These are phyloP conservation scores for Neocallimastix lanati DNA, from an alignment of 192 early-diverging fungal genomes.

Conservation along the genomic window DNA sequence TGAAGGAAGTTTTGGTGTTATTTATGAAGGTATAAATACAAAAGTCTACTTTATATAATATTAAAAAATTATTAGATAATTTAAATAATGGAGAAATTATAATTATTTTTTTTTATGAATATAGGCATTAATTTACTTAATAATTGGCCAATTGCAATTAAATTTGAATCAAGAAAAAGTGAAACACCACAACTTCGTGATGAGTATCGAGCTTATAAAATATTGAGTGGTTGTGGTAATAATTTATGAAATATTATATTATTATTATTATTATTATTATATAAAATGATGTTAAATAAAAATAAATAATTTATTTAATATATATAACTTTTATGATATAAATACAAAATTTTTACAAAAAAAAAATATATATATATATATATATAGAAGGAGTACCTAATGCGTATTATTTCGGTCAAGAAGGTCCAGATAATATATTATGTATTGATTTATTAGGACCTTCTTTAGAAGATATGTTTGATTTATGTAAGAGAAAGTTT, in stretches of 20 bases:
- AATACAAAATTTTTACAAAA: too few species aligned
- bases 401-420: not conserved
- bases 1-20: conserved; percentile 95
- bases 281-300: too few species aligned
- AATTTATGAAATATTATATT: too few species aligned
- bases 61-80: too few species aligned
- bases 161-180: conserved; percentile 91
- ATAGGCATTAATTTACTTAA: conserved; percentile 68
- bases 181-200: conserved; percentile 94
- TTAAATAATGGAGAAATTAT: too few species aligned
- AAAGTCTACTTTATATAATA: too few species aligned
- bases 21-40: conserved; percentile 72
- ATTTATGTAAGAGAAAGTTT: not conserved
- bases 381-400: conserved; percentile 19
- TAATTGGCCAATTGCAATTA: conserved; percentile 87
- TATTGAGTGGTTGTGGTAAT: conserved; percentile 42
- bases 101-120: not conserved
- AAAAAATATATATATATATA: too few species aligned
- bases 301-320: too few species aligned
- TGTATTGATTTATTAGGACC: not conserved
- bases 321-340: too few species aligned
- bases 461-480: not conserved
- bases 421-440: not conserved
- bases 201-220: conserved; percentile 89
- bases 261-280: too few species aligned